phyloP scores from a whole-genome alignment of 805 yeast species.

The Maudiozyma turicensis region DNA sequence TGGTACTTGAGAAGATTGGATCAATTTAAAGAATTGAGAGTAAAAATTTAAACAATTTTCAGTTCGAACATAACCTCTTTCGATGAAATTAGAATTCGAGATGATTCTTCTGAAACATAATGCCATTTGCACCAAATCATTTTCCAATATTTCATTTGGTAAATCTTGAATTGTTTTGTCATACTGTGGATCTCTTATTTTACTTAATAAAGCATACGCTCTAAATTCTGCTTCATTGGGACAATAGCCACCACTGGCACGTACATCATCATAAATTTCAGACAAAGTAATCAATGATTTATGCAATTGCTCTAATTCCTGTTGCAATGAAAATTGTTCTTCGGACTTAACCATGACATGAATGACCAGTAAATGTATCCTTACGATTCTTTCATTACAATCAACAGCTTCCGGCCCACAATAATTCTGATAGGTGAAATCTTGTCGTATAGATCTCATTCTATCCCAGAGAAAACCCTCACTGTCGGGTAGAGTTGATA shows the following conservation, averaged over 20 bases:
- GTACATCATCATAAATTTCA: conserved; percentile 75
- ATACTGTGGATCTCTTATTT: conserved; percentile 73
- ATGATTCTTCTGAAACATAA: conserved; percentile 56
- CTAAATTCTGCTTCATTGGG: conserved; percentile 91
- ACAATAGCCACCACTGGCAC: conserved; percentile 56
- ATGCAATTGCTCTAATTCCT: conserved; percentile 88
- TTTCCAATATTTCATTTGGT: conserved; percentile 46
- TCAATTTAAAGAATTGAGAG: conserved; percentile 51
- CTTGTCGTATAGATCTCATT: conserved; percentile 92
- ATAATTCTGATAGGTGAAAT: conserved; percentile 89
- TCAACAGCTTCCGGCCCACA: conserved; percentile 89
- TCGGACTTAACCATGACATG: conserved; percentile 76
- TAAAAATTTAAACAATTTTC: conserved; percentile 56
- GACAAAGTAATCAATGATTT: conserved; percentile 81
- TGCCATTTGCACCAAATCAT: conserved; percentile 59
- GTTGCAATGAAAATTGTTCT: conserved; percentile 81
- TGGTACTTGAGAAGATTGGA: conserved; percentile 45
- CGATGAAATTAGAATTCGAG: conserved; percentile 50
- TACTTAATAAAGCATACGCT: conserved; percentile 74
- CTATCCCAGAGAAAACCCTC: conserved; percentile 96
- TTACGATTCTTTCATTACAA: conserved; percentile 83
- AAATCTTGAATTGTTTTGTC: conserved; percentile 65
- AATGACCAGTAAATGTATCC: conserved; percentile 73
- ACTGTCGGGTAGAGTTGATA: conserved; percentile 65
- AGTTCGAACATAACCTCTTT: conserved; percentile 41